phyloP scores from a whole-genome alignment of 768 basidiomycete genomes.

The Hygrocybe punicea region DNA sequence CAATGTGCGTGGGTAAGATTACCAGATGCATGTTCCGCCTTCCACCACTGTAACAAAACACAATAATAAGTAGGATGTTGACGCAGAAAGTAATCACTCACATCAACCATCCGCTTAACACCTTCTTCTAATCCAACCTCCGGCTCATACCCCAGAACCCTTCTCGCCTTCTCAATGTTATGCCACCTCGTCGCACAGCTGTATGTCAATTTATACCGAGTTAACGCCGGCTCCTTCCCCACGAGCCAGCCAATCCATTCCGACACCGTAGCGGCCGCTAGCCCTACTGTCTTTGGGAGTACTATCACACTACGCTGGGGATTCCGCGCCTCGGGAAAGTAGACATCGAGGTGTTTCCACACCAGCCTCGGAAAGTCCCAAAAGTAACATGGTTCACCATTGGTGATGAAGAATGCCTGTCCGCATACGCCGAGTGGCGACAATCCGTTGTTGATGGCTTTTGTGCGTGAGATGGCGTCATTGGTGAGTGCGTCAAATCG shows the following conservation, averaged over 20 bases:
- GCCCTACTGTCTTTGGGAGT: slow-evolving; percentile 62
- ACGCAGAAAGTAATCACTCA: slow-evolving; percentile 33
- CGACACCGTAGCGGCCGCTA: slow-evolving; percentile 64
- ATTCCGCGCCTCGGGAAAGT: slow-evolving; percentile 51
- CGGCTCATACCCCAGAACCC: slow-evolving; percentile 92
- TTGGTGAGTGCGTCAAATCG: slow-evolving; percentile 80
- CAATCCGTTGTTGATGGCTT: slow-evolving; percentile 40
- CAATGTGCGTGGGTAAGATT: slow-evolving; percentile 41
- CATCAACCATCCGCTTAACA: slow-evolving; percentile 71
- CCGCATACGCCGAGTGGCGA: slow-evolving; percentile 81
- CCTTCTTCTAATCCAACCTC: slow-evolving; percentile 87
- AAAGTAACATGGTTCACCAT: slow-evolving; percentile 93
- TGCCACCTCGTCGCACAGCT: slow-evolving; percentile 80
- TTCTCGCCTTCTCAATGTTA: slow-evolving; percentile 90
- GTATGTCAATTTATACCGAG: slow-evolving; percentile 77
- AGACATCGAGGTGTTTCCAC: slow-evolving; percentile 67
- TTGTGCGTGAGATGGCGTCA: slow-evolving; percentile 49
- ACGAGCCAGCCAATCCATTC: slow-evolving; percentile 72
- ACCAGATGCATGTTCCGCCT: slow-evolving; percentile 38
- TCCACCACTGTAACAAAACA: slow-evolving; percentile 43
- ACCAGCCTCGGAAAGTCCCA: slow-evolving; percentile 87
- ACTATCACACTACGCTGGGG: slow-evolving; percentile 37
- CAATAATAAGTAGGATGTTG: not conserved
- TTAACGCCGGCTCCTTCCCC: slow-evolving; percentile 83
- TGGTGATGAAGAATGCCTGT: slow-evolving; percentile 94